Percentiles rank a stretch among this genome's conserved stretches.
phyloP scores from a whole-genome alignment of 2,329 filamentous ascomycete genomes.

The Dendryphion nanum region DNA sequence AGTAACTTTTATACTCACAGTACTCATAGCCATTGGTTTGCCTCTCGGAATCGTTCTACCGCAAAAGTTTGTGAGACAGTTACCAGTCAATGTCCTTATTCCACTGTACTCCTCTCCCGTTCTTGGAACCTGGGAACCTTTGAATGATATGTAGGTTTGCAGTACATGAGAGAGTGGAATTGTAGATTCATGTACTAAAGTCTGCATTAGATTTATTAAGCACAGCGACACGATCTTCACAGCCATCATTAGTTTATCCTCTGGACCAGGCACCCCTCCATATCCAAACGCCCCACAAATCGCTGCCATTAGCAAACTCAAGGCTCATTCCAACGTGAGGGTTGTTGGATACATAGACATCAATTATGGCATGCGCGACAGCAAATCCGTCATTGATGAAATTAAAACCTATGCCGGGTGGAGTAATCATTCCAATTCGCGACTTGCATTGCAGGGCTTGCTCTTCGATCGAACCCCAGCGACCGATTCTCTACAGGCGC shows the following conservation, averaged over 20 bases:
- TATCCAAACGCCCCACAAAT: conserved; percentile 45
- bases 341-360: conserved; percentile 52
- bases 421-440: conserved; percentile 37
- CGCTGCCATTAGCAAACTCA: conserved; percentile 41
- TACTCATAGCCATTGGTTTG: too few species aligned
- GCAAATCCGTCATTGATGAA: conserved; percentile 31
- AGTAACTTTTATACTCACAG: too few species aligned
- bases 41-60: too few species aligned
- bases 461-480: conserved; percentile 54
- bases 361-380: conserved; percentile 37
- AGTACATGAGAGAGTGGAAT: too few species aligned
- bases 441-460: conserved; percentile 45
- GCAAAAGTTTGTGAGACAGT: too few species aligned
- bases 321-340: conserved; percentile 45
- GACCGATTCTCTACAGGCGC: too few species aligned
- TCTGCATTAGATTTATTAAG: too few species aligned
- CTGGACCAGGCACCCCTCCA: conserved; percentile 41
- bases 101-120: conserved; percentile 53
- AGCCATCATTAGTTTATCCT: conserved; percentile 49
- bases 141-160: too few species aligned
- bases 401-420: conserved; percentile 50
- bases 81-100: conserved; percentile 40
- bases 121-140: conserved; percentile 49
- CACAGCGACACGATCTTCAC: conserved; percentile 48
- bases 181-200: too few species aligned